Percentiles rank a stretch among this genome's conserved stretches.
Evolutionary conservation across 2,329 filamentous ascomycete species (phyloP).

Genomic region (Xylariaceae sp.): DNA sequence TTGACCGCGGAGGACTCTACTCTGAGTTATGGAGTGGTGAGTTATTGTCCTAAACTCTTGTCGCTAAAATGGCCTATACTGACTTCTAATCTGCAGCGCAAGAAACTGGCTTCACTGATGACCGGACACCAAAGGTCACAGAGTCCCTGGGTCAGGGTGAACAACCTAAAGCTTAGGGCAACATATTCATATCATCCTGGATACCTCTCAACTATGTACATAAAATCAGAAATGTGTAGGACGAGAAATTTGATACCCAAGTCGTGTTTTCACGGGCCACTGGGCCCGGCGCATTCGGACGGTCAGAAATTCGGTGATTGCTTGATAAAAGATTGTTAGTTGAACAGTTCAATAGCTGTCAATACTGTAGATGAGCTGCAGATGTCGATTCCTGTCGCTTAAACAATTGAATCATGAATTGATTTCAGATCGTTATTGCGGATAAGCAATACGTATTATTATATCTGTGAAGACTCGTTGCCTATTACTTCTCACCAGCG

Average conservation of each 20-base stretch:
- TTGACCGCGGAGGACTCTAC: constrained; percentile 76
- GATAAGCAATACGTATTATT: no score
- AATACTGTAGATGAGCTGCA: no score
- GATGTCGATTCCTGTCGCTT: no score
- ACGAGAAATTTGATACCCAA: constrained; percentile 8
- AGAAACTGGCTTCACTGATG: constrained; percentile 16
- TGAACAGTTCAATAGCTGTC: neutral
- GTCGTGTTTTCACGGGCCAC: neutral
- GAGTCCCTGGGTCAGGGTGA: neutral
- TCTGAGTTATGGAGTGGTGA: constrained; percentile 84
- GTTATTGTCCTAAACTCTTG: constrained; percentile 24
- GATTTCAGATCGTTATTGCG: no score
- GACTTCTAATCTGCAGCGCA: constrained; percentile 11
- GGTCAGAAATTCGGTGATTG: neutral
- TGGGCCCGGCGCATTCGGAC: neutral
- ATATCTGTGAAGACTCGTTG: no score
- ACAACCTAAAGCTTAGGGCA: neutral
- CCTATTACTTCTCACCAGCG: no score
- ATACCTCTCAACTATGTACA: neutral
- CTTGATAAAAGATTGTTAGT: neutral
- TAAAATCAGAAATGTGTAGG: neutral
- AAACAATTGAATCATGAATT: no score
- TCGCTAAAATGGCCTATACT: neutral
- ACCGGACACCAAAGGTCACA: constrained; percentile 10
- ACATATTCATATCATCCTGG: neutral